Conservation (phyloP, 2,329 filamentous ascomycete genomes). For the Penicillium aurantiogriseum region DNA sequence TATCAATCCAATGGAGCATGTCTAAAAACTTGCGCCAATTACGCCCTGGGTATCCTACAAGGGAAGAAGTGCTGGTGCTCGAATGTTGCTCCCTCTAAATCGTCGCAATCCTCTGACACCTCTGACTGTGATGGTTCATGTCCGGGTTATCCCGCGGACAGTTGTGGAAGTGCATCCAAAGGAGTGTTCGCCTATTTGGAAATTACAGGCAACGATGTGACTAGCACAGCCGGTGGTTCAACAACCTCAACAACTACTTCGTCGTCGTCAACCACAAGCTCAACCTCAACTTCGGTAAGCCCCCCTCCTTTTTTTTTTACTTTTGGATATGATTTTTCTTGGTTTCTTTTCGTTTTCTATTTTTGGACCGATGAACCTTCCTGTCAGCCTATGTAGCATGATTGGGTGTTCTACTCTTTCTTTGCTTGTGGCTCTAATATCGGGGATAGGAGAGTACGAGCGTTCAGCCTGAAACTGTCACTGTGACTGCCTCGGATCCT, state of each 20-base stretch:
- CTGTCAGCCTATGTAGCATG: background rate
- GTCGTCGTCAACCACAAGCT: conserved; percentile 9
- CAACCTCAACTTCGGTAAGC: conserved; percentile 28
- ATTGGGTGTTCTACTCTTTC: conserved; percentile 8
- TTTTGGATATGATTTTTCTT: background rate
- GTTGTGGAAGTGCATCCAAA: conserved; percentile 42
- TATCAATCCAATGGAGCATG: conserved; percentile 51
- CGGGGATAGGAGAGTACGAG: conserved; percentile 22
- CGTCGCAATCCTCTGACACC: conserved; percentile 25
- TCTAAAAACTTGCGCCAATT: conserved; percentile 39
- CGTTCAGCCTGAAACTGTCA: conserved; percentile 16
- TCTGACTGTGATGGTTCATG: conserved; percentile 42
- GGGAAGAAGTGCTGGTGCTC: conserved; percentile 52
- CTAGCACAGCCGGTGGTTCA: conserved; percentile 32
- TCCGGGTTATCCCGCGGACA: conserved; percentile 49
- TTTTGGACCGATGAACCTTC: background rate
- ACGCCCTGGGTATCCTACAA: conserved; percentile 48
- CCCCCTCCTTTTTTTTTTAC: background rate
- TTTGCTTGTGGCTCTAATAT: conserved; percentile 17
- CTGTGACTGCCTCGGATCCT: conserved; percentile 8
- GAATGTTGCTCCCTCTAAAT: conserved; percentile 43
- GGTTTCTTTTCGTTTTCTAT: conserved; percentile 1
- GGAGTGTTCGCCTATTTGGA: conserved; percentile 47
- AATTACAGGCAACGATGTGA: conserved; percentile 33
- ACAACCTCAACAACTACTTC: conserved; percentile 15